phyloP scores from a whole-genome alignment of 139 green algal genomes.

The Auxenochlorella pyrenoidosa region DNA sequence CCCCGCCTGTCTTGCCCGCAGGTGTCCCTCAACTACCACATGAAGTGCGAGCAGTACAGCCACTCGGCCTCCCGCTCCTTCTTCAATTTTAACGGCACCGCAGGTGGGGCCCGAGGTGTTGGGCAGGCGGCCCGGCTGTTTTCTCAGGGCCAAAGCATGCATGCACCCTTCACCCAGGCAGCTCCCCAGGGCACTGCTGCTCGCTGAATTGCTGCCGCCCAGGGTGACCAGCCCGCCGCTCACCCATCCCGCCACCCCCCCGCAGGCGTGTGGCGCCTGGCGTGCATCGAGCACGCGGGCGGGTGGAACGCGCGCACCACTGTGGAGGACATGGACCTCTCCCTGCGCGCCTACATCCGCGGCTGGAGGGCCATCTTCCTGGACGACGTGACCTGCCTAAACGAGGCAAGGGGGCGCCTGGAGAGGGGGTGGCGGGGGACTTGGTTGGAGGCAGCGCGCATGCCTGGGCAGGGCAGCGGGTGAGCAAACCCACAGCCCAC shows the following conservation, averaged over 20 bases:
- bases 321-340: conserved; percentile 95
- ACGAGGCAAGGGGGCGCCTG: conserved; percentile 66
- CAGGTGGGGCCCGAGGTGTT: conserved; percentile 20
- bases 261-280: conserved; percentile 66
- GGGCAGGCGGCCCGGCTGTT: neutral
- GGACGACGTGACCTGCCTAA: conserved; percentile 82
- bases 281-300: conserved; percentile 87
- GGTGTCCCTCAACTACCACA: conserved; percentile 89
- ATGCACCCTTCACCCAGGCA: no score
- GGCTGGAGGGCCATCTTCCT: conserved; percentile 91
- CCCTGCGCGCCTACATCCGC: conserved; percentile 81
- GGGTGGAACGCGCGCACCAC: conserved; percentile 95
- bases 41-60: conserved; percentile 87
- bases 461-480: no score
- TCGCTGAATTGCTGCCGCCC: no score
- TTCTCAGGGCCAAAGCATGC: neutral
- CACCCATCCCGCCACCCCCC: neutral
- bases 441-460: neutral
- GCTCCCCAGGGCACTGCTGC: no score
- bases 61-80: conserved; percentile 78
- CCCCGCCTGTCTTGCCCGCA: conserved; percentile 13
- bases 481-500: no score
- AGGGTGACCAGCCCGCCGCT: no score
- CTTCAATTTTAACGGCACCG: conserved; percentile 95
- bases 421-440: no score